These are phyloP conservation scores for Poa annua DNA, from an alignment of 176 grass and related monocot species.

Conservation along the genomic window DNA sequence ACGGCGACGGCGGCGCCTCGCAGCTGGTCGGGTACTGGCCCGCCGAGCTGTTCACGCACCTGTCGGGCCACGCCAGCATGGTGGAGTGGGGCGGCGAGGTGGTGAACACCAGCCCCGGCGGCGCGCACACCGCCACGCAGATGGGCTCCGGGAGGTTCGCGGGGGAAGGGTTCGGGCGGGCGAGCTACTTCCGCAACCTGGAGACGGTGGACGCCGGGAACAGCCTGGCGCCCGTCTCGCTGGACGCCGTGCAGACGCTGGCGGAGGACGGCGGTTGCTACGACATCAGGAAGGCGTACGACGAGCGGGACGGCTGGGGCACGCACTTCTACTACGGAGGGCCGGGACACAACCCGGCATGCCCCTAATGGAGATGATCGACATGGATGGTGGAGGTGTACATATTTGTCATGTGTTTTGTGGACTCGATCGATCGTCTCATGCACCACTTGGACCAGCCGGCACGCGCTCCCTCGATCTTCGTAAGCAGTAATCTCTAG, in stretches of 20 bases:
- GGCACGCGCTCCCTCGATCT: not conserved
- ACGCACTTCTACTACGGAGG: conserved; percentile 32
- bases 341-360: conserved; percentile 21
- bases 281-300: conserved; percentile 65
- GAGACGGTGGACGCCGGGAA: conserved; percentile 88
- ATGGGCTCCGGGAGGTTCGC: conserved; percentile 91
- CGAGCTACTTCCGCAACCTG: conserved; percentile 88
- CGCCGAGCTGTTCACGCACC: conserved; percentile 86
- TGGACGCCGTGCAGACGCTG: conserved; percentile 54
- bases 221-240: conserved; percentile 66
- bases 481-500: not conserved
- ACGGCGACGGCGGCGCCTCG: conserved; percentile 49
- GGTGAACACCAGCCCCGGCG: conserved; percentile 63
- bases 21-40: conserved; percentile 94
- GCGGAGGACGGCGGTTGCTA: conserved; percentile 85
- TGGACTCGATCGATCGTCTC: conserved; percentile 3
- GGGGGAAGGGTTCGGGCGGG: conserved; percentile 63
- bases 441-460: not conserved
- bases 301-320: conserved; percentile 27
- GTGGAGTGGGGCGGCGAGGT: conserved; percentile 98
- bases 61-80: conserved; percentile 87
- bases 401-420: conserved; percentile 2
- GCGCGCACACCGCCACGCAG: conserved; percentile 80
- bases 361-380: not conserved
- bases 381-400: conserved; percentile 10